Percentiles rank a stretch among this genome's conserved stretches.
phyloP scores from a whole-genome alignment of 2,329 filamentous ascomycete genomes.

The Epichloe sp. region DNA sequence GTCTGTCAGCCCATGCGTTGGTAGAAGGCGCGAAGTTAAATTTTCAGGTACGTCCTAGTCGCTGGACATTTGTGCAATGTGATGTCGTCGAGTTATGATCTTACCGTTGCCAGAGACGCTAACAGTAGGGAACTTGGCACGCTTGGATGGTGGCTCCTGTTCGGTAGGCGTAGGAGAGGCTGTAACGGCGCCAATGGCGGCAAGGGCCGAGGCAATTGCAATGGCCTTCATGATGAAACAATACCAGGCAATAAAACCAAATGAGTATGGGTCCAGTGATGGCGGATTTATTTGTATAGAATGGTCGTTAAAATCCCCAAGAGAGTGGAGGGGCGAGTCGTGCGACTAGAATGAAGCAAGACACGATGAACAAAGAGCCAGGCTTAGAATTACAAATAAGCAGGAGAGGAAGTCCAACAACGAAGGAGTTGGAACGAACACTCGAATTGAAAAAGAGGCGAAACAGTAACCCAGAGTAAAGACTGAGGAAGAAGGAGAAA shows the following conservation, averaged over 20 bases:
- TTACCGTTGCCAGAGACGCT: constrained; percentile 45
- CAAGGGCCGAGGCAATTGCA: constrained; percentile 33
- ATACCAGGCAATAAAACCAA: constrained; percentile 7
- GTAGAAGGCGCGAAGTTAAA: background rate
- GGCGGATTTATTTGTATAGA: background rate
- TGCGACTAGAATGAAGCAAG: constrained; percentile 1
- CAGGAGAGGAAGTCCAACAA: constrained; percentile 20
- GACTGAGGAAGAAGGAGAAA: background rate
- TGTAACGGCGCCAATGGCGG: constrained; percentile 28
- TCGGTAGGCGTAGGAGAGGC: constrained; percentile 38
- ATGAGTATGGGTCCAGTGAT: constrained; percentile 1
- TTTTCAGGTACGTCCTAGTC: too few relatives aligned
- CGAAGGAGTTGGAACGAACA: constrained; percentile 20
- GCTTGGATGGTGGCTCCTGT: constrained; percentile 35
- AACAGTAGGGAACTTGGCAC: constrained; percentile 35
- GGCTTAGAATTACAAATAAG: constrained; percentile 4
- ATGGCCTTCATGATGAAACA: constrained; percentile 34
- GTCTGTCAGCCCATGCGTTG: background rate
- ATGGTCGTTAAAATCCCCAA: constrained; percentile 3
- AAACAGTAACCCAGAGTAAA: constrained; percentile 5
- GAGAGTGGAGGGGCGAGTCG: constrained; percentile 9
- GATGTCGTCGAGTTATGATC: constrained; percentile 1
- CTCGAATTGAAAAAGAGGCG: constrained; percentile 12
- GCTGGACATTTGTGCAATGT: background rate
- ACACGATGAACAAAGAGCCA: constrained; percentile 5